phyloP scores from a whole-genome alignment of 2,329 filamentous ascomycete species.

The Thielaviopsis punctulata region DNA sequence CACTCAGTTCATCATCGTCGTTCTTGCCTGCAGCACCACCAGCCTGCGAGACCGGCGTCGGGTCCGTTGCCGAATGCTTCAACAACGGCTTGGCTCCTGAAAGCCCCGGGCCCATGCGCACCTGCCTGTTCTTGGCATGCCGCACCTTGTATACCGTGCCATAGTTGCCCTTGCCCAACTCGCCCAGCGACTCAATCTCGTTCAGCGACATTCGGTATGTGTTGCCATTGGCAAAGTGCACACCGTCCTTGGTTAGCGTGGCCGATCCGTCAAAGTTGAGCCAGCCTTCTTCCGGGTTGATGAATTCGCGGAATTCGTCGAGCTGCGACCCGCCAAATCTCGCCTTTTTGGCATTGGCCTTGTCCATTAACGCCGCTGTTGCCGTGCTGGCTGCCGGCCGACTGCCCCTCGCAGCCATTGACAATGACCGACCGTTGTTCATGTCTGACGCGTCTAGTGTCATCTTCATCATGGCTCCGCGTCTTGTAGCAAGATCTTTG shows the following conservation, averaged over 20 bases:
- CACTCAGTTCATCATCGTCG: conserved; percentile 32
- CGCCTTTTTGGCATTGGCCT: conserved; percentile 18
- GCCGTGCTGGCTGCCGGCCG: conserved; percentile 13
- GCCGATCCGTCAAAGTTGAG: conserved; percentile 89
- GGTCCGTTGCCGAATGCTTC: conserved; percentile 22
- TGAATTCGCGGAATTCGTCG: conserved; percentile 54
- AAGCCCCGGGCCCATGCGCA: conserved; percentile 42
- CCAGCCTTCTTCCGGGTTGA: conserved; percentile 81
- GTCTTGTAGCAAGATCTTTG: conserved; percentile 46
- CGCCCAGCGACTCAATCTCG: conserved; percentile 81
- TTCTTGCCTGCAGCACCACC: conserved; percentile 13
- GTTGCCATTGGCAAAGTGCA: conserved; percentile 79
- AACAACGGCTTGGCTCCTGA: conserved; percentile 26
- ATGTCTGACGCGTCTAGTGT: conserved; percentile 1
- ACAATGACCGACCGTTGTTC: conserved; percentile 10
- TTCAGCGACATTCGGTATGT: conserved; percentile 90
- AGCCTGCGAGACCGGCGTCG: conserved; percentile 13
- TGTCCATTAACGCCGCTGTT: conserved; percentile 8
- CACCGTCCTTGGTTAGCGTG: conserved; percentile 70
- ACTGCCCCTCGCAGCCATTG: conserved; percentile 12
- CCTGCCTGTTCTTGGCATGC: conserved; percentile 50
- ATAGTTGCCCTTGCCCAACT: conserved; percentile 95
- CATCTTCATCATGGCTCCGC: conserved; percentile 34
- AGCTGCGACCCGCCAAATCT: conserved; percentile 30
- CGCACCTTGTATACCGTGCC: conserved; percentile 94